Conservation (phyloP, 2,329 filamentous ascomycete species). For the Curvularia hawaiiensis region DNA sequence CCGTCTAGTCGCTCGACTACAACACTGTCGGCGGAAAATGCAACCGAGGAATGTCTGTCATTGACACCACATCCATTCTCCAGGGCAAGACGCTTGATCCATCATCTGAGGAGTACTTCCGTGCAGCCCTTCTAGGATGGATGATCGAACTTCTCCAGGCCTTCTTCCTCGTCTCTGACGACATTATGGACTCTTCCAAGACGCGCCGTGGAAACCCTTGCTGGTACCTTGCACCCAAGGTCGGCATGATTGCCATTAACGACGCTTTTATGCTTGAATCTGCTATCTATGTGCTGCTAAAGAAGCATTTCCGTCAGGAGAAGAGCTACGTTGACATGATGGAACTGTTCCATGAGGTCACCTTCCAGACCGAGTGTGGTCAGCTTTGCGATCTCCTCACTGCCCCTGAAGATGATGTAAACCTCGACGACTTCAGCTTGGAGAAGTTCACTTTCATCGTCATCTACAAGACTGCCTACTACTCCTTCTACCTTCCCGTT, state of each 20-base stretch:
- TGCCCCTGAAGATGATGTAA: slow-evolving; percentile 89
- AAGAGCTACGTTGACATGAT: slow-evolving; percentile 87
- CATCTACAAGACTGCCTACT: slow-evolving; percentile 99
- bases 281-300: slow-evolving; percentile 86
- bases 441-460: slow-evolving; percentile 98
- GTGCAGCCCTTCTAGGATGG: slow-evolving; percentile 89
- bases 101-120: slow-evolving; percentile 77
- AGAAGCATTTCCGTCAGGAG: slow-evolving; percentile 90
- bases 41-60: slow-evolving; percentile 97
- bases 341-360: slow-evolving; percentile 95
- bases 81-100: slow-evolving; percentile 72
- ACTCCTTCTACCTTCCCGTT: slow-evolving; percentile 98
- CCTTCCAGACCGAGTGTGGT: slow-evolving; percentile 92
- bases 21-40: slow-evolving; percentile 96
- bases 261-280: slow-evolving; percentile 96
- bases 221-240: slow-evolving; percentile 90
- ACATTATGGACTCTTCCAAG: slow-evolving; percentile 97
- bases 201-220: slow-evolving; percentile 93
- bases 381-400: slow-evolving; percentile 95
- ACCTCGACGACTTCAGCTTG: slow-evolving; percentile 94
- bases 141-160: slow-evolving; percentile 97
- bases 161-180: slow-evolving; percentile 97
- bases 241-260: slow-evolving; percentile 98
- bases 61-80: slow-evolving; percentile 85
- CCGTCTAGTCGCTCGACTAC: slow-evolving; percentile 72